Evolutionary conservation across 2,329 filamentous ascomycete species (phyloP).

Genomic region (Apiospora kogelbergensis): DNA sequence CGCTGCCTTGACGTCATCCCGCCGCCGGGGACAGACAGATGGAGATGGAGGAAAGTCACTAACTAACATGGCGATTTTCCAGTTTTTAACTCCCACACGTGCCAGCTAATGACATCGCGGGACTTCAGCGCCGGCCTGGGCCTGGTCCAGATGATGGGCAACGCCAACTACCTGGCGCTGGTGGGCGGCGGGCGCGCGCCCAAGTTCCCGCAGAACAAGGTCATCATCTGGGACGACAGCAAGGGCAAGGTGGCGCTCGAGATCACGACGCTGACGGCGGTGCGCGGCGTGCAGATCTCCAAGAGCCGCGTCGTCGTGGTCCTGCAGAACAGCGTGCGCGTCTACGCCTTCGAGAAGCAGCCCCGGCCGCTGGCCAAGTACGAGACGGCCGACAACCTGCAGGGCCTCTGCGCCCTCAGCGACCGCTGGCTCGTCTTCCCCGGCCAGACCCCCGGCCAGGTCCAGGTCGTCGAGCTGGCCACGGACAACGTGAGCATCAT

Average conservation of each 20-base stretch:
- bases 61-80: constrained; percentile 11
- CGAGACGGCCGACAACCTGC: constrained; percentile 82
- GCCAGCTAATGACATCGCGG: background rate
- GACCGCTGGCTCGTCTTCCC: constrained; percentile 77
- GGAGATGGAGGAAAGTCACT: too few relatives aligned
- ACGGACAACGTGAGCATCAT: constrained; percentile 89
- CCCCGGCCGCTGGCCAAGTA: constrained; percentile 72
- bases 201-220: constrained; percentile 86
- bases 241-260: constrained; percentile 71
- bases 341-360: constrained; percentile 76
- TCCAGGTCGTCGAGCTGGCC: constrained; percentile 79
- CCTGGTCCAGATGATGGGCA: constrained; percentile 82
- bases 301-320: constrained; percentile 77
- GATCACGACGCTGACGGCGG: constrained; percentile 77
- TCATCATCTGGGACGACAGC: constrained; percentile 89
- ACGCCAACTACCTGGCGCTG: constrained; percentile 82
- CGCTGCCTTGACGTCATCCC: background rate
- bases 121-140: constrained; percentile 82
- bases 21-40: background rate
- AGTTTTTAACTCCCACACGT: constrained; percentile 19
- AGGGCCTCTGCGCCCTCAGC: constrained; percentile 77
- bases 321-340: constrained; percentile 76
- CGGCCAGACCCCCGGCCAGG: constrained; percentile 82
- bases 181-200: constrained; percentile 85
- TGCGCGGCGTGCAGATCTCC: constrained; percentile 77